Conservation (phyloP, 495 filamentous ascomycete genomes). For the Friedmanniomyces simplex region DNA sequence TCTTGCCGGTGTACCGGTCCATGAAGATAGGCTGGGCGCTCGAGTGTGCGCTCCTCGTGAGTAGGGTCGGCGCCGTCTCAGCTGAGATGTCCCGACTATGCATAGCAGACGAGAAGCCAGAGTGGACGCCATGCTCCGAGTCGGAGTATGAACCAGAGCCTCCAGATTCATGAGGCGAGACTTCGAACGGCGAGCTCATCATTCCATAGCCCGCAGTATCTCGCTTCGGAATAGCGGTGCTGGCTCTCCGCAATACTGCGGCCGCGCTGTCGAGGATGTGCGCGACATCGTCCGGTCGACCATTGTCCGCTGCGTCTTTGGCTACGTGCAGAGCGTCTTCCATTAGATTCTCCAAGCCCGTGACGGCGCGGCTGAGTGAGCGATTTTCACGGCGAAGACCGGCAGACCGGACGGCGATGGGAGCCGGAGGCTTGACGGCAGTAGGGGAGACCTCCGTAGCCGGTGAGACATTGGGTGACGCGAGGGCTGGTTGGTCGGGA, state of each 20-base stretch:
- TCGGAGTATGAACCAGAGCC: neutral
- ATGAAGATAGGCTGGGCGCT: slow-evolving; percentile 15
- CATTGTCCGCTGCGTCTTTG: slow-evolving; percentile 20
- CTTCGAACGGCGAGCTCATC: neutral
- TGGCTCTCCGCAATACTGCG: slow-evolving; percentile 21
- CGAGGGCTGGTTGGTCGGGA: neutral
- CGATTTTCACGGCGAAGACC: slow-evolving; percentile 3
- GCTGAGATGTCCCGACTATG: neutral
- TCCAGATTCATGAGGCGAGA: slow-evolving; percentile 6
- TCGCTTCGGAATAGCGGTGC: neutral
- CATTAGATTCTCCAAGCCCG: slow-evolving; percentile 27
- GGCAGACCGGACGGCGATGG: neutral
- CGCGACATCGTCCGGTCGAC: slow-evolving; percentile 23
- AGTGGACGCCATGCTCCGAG: neutral
- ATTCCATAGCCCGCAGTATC: neutral
- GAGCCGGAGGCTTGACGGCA: neutral
- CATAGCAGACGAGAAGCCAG: neutral
- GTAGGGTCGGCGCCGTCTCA: slow-evolving; percentile 14
- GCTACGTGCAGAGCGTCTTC: slow-evolving; percentile 26
- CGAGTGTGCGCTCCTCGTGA: slow-evolving; percentile 10
- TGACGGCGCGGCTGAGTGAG: slow-evolving; percentile 16
- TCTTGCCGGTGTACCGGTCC: neutral
- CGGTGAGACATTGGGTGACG: neutral
- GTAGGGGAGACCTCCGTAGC: neutral
- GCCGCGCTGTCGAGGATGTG: slow-evolving; percentile 28